Evolutionary conservation across 331 rosid genomes (phyloP).

Genomic region (Cydonia oblonga): DNA sequence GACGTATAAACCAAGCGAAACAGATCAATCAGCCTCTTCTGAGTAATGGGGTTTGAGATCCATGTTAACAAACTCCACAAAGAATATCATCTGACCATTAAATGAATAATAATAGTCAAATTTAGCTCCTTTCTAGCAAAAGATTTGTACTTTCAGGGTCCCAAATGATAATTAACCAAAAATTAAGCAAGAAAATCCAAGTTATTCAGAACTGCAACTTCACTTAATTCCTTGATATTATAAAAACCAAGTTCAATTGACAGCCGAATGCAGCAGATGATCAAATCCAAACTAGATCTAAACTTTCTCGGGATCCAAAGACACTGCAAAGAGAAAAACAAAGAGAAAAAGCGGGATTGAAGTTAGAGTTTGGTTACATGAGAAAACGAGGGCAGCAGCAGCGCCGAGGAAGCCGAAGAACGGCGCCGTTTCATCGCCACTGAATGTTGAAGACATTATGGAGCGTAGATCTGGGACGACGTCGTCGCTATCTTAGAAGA

Average conservation of each 20-base stretch:
- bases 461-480: conserved; percentile 7
- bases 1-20: neutral
- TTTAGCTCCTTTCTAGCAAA: neutral
- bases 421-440: conserved; percentile 93
- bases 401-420: conserved; percentile 90
- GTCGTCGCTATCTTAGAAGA: too few relatives aligned
- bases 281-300: neutral
- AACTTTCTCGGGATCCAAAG: conserved; percentile 1
- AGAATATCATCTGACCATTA: neutral
- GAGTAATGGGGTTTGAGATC: neutral
- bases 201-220: neutral
- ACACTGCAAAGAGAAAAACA: neutral
- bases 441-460: conserved; percentile 48
- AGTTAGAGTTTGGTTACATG: conserved; percentile 34
- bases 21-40: neutral
- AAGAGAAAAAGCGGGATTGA: neutral
- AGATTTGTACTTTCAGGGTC: neutral
- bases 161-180: neutral
- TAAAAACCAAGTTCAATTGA: neutral
- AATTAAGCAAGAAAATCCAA: neutral
- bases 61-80: neutral
- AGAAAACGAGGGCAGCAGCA: conserved; percentile 78
- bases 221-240: neutral
- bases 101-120: neutral
- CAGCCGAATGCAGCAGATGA: neutral